Base-by-base conservation (phyloP, 179 eudicot species). In the Corrigiola litoralis region DNA sequence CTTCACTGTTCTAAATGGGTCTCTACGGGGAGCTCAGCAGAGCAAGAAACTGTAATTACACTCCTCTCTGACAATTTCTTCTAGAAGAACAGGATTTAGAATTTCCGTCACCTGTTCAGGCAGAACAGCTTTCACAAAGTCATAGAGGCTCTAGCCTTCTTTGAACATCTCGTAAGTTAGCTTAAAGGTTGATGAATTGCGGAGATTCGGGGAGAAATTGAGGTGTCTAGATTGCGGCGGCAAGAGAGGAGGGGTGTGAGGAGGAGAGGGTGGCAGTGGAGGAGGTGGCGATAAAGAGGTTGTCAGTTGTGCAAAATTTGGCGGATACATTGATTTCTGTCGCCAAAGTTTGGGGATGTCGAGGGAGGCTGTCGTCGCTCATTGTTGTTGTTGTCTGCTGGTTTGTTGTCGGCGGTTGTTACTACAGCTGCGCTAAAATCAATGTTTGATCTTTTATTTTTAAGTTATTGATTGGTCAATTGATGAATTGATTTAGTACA, bases 291-390 rank as follows among this genome's bases (percentile, higher is more conserved):
- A 66, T 87, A 92, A 94, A 91, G 81, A 77, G 64, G 81, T 68
- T 91, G 29, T 94, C 99, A 28, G 42, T 86, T 1, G 72, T 94
- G 63, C 99, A 94, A 60, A 97, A 94, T 77, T 55, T 88, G 62
- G 96, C 97, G 0, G 99, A 94, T 76, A 94, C 80, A 12, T 67
- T 94, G 47, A 94, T 94, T 97, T 94, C 97, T 8, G 58, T 94
- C 69, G 87, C 92, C 0, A 97, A 94, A 78, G 71, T 88, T 57
- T 61, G 89, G 31, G 95, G 83, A 5, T 84, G 88, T 0, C 76
- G 77, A 37, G 94, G 94, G 52, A 62, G 12, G 77, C 50, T 94
- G 1, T 78, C 86, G 23, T 78, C 68, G 54, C 97, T n/a, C 97
- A 4, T 16, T 82, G 40, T 45, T 91, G 61, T 8, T 88, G 45